Evolutionary conservation across 805 yeast genomes (phyloP), one percentile per base, ranked within the genome.

Genomic region (Metschnikowia similis): DNA sequence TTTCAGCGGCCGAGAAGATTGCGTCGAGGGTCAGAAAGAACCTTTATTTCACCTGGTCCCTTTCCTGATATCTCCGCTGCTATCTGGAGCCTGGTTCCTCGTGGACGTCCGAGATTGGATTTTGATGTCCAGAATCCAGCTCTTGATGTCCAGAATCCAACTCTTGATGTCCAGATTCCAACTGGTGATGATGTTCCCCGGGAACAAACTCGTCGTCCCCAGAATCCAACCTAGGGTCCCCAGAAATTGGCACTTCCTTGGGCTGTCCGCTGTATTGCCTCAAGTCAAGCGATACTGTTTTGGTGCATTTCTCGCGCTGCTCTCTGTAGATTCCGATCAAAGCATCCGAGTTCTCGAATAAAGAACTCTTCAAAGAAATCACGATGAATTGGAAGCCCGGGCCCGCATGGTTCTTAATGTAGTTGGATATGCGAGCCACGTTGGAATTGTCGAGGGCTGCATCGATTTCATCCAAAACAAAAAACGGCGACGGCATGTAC

Each of bases 391-490:
- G 99, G 65, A 89, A 82, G 39, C 81, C 77, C 1, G 89, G 86
- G 27, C 89, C 85, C 2, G 92, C 83, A 58, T 86, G 83, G 52
- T 78, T 80, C 45, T 77, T 77, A 52, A 94, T 89, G 63, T 91
- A 94, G 51, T 82, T 83, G n/a, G 97, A 97, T 50, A 94, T 84
- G 60, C 82, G 82, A 48, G 81, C 81, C 26, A 94, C 97, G 61
- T 94, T 94, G 26, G 89, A 82, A 52, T 87, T 84, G 67, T 94
- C 99, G 51, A 94, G 77, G 0, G 98, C 98, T 0, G 99, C 98
- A 70, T 94, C 99, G n/a, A 94, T 90, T 68, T 94, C 99, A 66
- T 94, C 99, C 39, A 94, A 72, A 0, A 94, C 96, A 64, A 94
- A 92, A 64, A 94, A 94, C 31, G 99, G 99, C 0, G 97, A 85